These are phyloP conservation scores for Amanita pseudoporphyria DNA, from an alignment of 768 basidiomycete genomes.

Conservation along the genomic window DNA sequence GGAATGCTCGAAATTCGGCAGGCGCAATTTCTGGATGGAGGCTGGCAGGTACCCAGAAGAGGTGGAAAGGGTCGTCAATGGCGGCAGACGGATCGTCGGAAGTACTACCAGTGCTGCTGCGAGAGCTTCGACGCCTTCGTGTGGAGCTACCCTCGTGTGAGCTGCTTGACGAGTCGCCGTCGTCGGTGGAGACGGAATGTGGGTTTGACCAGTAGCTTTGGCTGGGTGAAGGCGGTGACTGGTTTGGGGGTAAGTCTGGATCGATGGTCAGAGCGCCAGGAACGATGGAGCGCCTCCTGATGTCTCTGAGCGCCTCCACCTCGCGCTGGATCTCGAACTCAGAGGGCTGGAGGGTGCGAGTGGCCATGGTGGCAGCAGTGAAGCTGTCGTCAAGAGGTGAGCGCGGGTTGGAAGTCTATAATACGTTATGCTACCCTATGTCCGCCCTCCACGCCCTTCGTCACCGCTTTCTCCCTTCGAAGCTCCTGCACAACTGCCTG, in stretches of 20 bases:
- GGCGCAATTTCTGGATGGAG: constrained; percentile 98
- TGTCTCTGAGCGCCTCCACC: constrained; percentile 77
- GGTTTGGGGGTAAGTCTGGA: constrained; percentile 79
- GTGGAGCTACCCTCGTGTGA: constrained; percentile 18
- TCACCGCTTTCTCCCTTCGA: constrained; percentile 52
- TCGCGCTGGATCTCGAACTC: constrained; percentile 82
- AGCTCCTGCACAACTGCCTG: constrained; percentile 84
- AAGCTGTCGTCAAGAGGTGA: not conserved
- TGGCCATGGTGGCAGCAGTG: constrained; percentile 22
- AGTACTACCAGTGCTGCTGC: constrained; percentile 12
- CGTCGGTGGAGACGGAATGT: constrained; percentile 22
- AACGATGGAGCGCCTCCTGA: constrained; percentile 73
- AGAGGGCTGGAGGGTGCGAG: constrained; percentile 59
- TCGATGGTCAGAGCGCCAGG: constrained; percentile 82
- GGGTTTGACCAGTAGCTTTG: constrained; percentile 37
- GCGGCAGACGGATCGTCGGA: constrained; percentile 21
- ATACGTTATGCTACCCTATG: not conserved
- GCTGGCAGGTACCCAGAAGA: constrained; percentile 98
- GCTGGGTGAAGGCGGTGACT: constrained; percentile 50
- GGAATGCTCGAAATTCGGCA: constrained; percentile 88
- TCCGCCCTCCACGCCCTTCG: too few relatives aligned
- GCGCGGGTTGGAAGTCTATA: too few relatives aligned
- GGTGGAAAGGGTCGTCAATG: constrained; percentile 73
- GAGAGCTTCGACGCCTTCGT: constrained; percentile 18
- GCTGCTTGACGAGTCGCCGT: constrained; percentile 34